Percentiles rank a stretch among this genome's conserved stretches.
Conservation (phyloP, 208 protist genomes). For the Acanthamoeba triangularis region DNA sequence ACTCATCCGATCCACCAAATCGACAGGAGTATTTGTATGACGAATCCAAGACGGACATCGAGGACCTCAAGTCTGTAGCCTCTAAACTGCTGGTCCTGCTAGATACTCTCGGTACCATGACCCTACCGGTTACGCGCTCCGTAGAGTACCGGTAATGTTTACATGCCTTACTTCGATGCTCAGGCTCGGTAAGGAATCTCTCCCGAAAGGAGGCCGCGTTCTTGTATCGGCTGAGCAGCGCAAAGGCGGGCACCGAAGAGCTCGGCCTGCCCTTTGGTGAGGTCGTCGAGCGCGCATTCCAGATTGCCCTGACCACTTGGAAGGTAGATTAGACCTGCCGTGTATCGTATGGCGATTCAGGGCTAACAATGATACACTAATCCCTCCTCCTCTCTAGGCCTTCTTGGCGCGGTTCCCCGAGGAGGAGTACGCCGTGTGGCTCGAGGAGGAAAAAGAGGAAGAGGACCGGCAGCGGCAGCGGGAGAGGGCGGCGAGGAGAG, state of each 20-base stretch:
- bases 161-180: no score
- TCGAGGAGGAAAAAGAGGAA: constrained; percentile 15
- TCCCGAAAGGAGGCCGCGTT: not conserved
- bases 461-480: not conserved
- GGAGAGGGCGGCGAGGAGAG: not conserved
- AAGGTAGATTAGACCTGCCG: not conserved
- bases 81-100: not conserved
- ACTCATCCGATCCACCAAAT: not conserved
- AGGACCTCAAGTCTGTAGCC: not conserved
- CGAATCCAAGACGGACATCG: constrained; percentile 20
- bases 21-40: not conserved
- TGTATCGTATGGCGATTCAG: no score
- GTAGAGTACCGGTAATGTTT: not conserved
- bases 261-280: constrained; percentile 8
- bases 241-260: not conserved
- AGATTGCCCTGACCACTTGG: not conserved
- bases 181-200: constrained; percentile 8
- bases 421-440: constrained; percentile 48
- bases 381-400: not conserved
- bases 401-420: constrained; percentile 51
- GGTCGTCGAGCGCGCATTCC: constrained; percentile 28
- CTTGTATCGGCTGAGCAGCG: not conserved
- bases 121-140: no score
- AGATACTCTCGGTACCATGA: not conserved
- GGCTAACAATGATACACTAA: not conserved